A percentile compares a stretch with the other conserved stretches of the same genome.
These are phyloP conservation scores for Rubroboletus pulcherrimus DNA, from an alignment of 768 basidiomycete species.

Conservation along the genomic window DNA sequence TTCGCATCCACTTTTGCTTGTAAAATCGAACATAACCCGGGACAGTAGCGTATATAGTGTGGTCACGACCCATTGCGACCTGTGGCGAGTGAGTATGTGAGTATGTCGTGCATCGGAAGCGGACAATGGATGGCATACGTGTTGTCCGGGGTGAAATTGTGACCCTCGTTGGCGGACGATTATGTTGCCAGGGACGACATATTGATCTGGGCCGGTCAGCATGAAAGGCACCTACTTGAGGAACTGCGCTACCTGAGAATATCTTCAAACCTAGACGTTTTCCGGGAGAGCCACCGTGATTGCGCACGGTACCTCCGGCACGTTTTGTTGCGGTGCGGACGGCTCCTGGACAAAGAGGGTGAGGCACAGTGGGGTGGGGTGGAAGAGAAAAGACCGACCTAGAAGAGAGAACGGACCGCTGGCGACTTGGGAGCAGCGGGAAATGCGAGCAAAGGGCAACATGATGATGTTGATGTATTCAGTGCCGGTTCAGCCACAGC, in stretches of 20 bases:
- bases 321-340: conserved; percentile 94
- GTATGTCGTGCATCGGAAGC: not conserved
- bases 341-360: conserved; percentile 41
- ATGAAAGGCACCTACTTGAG: not conserved
- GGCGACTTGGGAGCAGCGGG: conserved; percentile 37
- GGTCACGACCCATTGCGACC: conserved; percentile 91
- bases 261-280: conserved; percentile 94
- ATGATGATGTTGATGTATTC: conserved; percentile 1
- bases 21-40: conserved; percentile 96
- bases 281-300: conserved; percentile 90
- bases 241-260: conserved; percentile 69
- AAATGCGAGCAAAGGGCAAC: conserved; percentile 33
- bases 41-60: conserved; percentile 86
- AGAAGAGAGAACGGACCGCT: conserved; percentile 49
- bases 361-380: not conserved
- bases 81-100: conserved; percentile 31
- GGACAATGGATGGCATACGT: conserved; percentile 51
- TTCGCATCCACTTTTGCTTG: conserved; percentile 70
- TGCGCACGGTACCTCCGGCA: conserved; percentile 90
- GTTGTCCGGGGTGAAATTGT: conserved; percentile 89
- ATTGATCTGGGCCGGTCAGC: conserved; percentile 60
- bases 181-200: conserved; percentile 92
- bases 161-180: conserved; percentile 94
- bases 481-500: conserved; percentile 9
- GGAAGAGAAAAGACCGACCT: conserved; percentile 19